Percentiles rank a stretch among this genome's conserved stretches.
Conservation (phyloP, 2,329 filamentous ascomycete genomes). For the Colletotrichum sidae region DNA sequence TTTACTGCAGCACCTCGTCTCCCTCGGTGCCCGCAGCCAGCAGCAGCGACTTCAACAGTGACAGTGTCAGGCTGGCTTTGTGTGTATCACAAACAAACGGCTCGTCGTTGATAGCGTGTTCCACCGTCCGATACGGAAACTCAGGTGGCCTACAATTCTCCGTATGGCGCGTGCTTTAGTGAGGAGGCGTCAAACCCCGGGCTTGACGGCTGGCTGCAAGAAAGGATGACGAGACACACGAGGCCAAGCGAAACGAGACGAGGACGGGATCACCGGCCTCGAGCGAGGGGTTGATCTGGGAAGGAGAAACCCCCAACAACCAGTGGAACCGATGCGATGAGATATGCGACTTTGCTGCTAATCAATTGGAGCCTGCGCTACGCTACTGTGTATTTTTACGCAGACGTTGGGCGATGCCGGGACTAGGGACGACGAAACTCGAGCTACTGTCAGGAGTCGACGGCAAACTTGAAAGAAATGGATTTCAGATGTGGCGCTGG, state of each 20-base stretch:
- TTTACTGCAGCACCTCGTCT: slow-evolving; percentile 25
- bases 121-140: slow-evolving; percentile 11
- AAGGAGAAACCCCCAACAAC: not conserved
- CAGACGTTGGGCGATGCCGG: no score
- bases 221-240: slow-evolving; percentile 22
- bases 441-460: slow-evolving; percentile 8
- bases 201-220: slow-evolving; percentile 21
- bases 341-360: not conserved
- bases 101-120: slow-evolving; percentile 11
- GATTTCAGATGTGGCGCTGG: slow-evolving; percentile 2
- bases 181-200: slow-evolving; percentile 13
- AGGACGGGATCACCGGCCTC: slow-evolving; percentile 16
- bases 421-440: no score
- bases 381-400: no score
- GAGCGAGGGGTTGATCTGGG: not conserved
- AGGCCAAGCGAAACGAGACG: slow-evolving; percentile 10
- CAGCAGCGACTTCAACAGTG: slow-evolving; percentile 1
- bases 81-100: slow-evolving; percentile 11
- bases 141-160: not conserved
- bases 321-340: slow-evolving; percentile 6
- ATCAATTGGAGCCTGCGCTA: no score
- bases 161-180: slow-evolving; percentile 11
- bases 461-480: not conserved
- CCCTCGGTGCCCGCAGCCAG: slow-evolving; percentile 6
- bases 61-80: slow-evolving; percentile 10